Evolutionary conservation across 148 eudicot species (phyloP).

Genomic region (Arbutus unedo): DNA sequence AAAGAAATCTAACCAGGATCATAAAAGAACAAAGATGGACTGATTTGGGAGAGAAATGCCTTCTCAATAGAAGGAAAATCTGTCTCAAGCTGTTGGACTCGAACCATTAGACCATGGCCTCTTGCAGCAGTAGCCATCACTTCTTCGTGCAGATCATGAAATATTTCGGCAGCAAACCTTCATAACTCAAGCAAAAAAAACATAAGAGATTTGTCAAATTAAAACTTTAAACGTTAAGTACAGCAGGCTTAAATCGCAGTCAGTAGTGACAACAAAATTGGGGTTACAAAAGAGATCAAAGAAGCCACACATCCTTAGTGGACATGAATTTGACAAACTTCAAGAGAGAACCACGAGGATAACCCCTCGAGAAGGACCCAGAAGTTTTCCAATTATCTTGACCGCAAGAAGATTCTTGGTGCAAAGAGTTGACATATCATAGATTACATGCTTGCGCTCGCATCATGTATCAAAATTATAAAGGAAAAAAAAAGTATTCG

Average conservation of each 20-base stretch:
- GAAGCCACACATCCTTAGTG: not conserved
- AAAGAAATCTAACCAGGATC: constrained; percentile 51
- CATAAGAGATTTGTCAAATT: not conserved
- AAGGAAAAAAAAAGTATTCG: not conserved
- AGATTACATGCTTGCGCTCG: not conserved
- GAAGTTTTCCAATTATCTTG: not conserved
- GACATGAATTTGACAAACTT: not conserved
- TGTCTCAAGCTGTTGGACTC: constrained; percentile 89
- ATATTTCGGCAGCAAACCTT: constrained; percentile 98
- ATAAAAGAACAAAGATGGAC: constrained; percentile 67
- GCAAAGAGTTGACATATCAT: not conserved
- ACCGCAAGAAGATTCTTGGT: not conserved
- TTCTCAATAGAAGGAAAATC: constrained; percentile 79
- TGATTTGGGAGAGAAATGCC: constrained; percentile 76
- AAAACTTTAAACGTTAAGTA: not conserved
- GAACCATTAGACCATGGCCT: constrained; percentile 71
- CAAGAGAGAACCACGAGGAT: not conserved
- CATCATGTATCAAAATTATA: not conserved
- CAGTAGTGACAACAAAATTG: not conserved
- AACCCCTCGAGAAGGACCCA: constrained; percentile 4
- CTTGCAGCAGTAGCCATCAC: constrained; percentile 88
- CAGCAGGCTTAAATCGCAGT: not conserved
- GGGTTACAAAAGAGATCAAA: not conserved
- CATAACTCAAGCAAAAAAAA: constrained; percentile 22
- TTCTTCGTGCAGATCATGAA: constrained; percentile 93